Evolutionary conservation across 1,284 basidiomycete genomes (phyloP).

Genomic region (Irpex rosettiformis): DNA sequence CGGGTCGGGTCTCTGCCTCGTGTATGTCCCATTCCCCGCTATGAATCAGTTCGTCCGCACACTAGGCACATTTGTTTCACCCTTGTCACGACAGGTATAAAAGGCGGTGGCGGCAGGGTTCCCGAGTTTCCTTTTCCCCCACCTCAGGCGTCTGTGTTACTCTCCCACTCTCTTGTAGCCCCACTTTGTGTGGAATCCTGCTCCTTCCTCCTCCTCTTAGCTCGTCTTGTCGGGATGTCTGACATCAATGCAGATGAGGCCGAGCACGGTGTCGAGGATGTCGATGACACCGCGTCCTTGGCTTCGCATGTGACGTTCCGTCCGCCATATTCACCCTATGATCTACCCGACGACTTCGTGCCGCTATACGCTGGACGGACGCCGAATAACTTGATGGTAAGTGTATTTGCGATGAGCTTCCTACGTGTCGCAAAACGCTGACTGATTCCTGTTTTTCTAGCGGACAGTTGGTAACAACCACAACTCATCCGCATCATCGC

Average conservation of each 20-base stretch:
- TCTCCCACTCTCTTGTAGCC: not conserved
- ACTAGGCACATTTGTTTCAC: not conserved
- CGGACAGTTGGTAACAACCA: not conserved
- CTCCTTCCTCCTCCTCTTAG: not conserved
- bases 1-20: conserved; percentile 1
- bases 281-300: not conserved
- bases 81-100: not conserved
- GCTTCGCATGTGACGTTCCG: not conserved
- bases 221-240: not conserved
- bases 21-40: conserved; percentile 1
- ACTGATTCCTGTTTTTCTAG: not conserved
- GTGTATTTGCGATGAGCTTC: not conserved
- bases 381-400: not conserved
- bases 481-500: not conserved
- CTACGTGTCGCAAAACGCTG: not conserved
- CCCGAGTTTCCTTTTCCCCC: not conserved
- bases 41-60: not conserved
- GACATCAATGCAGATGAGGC: not conserved
- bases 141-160: not conserved
- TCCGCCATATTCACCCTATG: not conserved
- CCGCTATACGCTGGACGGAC: not conserved
- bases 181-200: not conserved
- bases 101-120: not conserved
- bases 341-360: not conserved
- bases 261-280: not conserved